These are phyloP conservation scores for Aspergillus vadensis DNA, from an alignment of 2,329 filamentous ascomycete genomes.

Conservation along the genomic window DNA sequence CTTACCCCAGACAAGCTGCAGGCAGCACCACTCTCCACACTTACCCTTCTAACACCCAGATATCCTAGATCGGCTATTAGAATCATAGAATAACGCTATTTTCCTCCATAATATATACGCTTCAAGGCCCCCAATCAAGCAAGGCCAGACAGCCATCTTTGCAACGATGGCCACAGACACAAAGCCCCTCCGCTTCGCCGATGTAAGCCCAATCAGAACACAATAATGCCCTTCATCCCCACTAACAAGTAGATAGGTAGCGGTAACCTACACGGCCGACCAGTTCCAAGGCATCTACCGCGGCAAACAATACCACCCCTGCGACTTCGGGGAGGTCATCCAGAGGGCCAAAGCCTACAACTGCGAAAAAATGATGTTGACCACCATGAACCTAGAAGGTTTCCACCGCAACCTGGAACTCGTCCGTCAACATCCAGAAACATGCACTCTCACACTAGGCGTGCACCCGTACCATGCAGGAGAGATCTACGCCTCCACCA, in stretches of 20 bases:
- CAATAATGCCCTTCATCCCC: neutral
- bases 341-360: slow-evolving; percentile 21
- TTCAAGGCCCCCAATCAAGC: too few relatives aligned
- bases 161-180: too few relatives aligned
- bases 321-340: slow-evolving; percentile 44
- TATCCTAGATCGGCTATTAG: too few relatives aligned
- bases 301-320: slow-evolving; percentile 51
- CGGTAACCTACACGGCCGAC: slow-evolving; percentile 33
- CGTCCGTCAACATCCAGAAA: slow-evolving; percentile 23
- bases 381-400: slow-evolving; percentile 45
- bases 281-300: slow-evolving; percentile 56
- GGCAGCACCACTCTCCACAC: too few relatives aligned
- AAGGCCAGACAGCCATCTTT: too few relatives aligned
- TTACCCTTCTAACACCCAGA: too few relatives aligned
- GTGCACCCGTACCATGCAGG: slow-evolving; percentile 55
- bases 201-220: slow-evolving; percentile 11
- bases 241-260: slow-evolving; percentile 22
- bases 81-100: too few relatives aligned
- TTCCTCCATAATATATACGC: too few relatives aligned
- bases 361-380: slow-evolving; percentile 28
- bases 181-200: slow-evolving; percentile 12
- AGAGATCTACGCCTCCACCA: slow-evolving; percentile 40
- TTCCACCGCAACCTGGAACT: slow-evolving; percentile 48
- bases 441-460: slow-evolving; percentile 52
- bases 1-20: too few relatives aligned